Base-by-base conservation (phyloP, 2,329 filamentous ascomycete genomes). In the Aspergillus intermedius region DNA sequence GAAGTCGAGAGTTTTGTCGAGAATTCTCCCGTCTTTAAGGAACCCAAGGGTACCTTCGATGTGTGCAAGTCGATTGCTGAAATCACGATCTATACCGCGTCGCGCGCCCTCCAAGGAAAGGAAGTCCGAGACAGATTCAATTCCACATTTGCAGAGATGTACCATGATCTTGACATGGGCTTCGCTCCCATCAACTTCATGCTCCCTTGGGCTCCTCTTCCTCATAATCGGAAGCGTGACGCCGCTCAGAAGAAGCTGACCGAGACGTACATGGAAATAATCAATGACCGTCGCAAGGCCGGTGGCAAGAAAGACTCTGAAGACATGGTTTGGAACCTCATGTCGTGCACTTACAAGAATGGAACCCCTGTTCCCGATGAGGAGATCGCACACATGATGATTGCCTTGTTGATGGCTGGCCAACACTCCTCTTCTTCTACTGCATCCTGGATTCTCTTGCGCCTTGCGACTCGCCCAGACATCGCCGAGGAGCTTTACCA, bases 341-440 rank as follows among this genome's bases (percentile, higher is more conserved):
- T 94, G 88, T 82, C 82, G 59, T 88, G 84, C 60, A 78, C 75
- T 21, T 95, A 95, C 79, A 95, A 94, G 75, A 81, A 91, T 59
- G 89, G 88, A 58, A 82, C 75, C 35, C 76, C 77, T 5, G 78
- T 94, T n/a, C 86, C 89, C 13, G 89, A 95, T 63, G 78, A 86
- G 61, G 88, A 95, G 69, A 80, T 94, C 50, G 88, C 89, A 19
- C 86, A 93, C 72, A 91, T 95, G 81, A 91, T 95, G 87, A 95
- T 95, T 69, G 88, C 88, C 5, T 79, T 95, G 19, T 81, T 95
- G 53, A 94, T 95, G 88, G 89, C 88, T 50, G 89, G 89, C 48
- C 89, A 95, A 67, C 89, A 95, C 74, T 91, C 87, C 2, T 91
- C 88, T 2, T 88, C 88, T 3, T 89, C 88, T 17, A 91, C 87